phyloP scores from a whole-genome alignment of 305 asterid genomes.

The Fraxinus paxiana region DNA sequence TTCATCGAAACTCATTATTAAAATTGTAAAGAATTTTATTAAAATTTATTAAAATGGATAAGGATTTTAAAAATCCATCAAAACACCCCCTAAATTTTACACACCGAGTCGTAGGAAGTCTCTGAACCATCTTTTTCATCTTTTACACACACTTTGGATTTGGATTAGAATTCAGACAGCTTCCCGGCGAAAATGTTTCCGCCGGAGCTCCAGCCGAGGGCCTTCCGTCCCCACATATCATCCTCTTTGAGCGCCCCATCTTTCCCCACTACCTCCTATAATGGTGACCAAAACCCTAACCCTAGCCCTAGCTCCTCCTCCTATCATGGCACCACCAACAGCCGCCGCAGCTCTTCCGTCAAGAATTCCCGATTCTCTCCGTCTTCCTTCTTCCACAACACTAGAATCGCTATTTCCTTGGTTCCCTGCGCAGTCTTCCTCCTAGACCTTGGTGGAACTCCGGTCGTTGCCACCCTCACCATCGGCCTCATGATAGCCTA shows the following conservation, averaged over 20 bases:
- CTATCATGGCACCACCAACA: slow-evolving; percentile 17
- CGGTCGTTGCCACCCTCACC: slow-evolving; percentile 68
- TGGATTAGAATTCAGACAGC: slow-evolving; percentile 11
- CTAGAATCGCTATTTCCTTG: slow-evolving; percentile 65
- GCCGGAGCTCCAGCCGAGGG: slow-evolving; percentile 92
- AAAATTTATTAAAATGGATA: no score
- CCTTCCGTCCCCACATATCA: slow-evolving; percentile 76
- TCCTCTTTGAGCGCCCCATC: slow-evolving; percentile 69
- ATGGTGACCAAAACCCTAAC: slow-evolving; percentile 62
- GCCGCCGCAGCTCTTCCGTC: slow-evolving; percentile 53
- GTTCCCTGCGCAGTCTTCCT: slow-evolving; percentile 82
- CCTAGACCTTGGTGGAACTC: slow-evolving; percentile 93
- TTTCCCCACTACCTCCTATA: slow-evolving; percentile 45
- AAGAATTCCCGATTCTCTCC: slow-evolving; percentile 61
- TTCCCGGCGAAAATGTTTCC: slow-evolving; percentile 66
- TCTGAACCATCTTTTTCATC: not conserved
- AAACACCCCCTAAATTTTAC: not conserved
- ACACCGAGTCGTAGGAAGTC: not conserved
- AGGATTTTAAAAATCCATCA: not conserved
- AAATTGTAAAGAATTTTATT: no score
- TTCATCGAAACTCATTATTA: no score
- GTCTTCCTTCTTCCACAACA: slow-evolving; percentile 67
- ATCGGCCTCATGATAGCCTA: slow-evolving; percentile 82
- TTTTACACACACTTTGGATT: not conserved
- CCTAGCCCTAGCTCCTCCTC: slow-evolving; percentile 40